Evolutionary conservation across 495 filamentous ascomycete species (phyloP).

Genomic region (Penicillium ochrochloron): DNA sequence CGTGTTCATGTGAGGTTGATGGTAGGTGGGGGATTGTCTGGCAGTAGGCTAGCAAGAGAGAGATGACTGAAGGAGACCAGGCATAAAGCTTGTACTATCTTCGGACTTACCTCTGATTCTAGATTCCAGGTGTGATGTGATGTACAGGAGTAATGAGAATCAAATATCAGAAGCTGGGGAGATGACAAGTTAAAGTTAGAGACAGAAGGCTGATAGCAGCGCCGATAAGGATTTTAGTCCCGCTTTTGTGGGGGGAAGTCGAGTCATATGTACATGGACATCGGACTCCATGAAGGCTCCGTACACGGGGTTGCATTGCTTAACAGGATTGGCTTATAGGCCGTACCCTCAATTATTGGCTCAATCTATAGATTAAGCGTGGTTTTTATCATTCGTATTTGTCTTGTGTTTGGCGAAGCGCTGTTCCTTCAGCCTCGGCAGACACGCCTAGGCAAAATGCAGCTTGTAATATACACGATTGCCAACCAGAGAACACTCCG

Average conservation of each 20-base stretch:
- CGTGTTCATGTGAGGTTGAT: neutral
- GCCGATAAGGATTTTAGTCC: conserved; percentile 24
- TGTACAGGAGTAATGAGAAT: neutral
- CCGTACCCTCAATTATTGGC: too few relatives aligned
- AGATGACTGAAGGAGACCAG: neutral
- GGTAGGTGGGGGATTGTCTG: neutral
- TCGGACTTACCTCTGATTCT: neutral
- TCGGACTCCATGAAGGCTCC: neutral
- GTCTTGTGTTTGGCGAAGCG: neutral
- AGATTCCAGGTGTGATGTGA: neutral
- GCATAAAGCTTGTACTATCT: neutral
- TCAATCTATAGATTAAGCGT: too few relatives aligned
- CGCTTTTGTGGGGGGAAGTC: conserved; percentile 1
- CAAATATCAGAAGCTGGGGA: conserved; percentile 1
- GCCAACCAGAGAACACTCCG: neutral
- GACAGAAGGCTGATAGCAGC: conserved; percentile 16
- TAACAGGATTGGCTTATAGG: neutral
- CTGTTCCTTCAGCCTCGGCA: neutral
- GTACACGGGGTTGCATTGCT: neutral
- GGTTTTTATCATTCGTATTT: neutral
- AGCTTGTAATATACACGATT: neutral
- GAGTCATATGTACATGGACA: neutral
- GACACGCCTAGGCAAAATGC: neutral
- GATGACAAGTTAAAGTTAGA: neutral
- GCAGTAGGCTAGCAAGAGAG: neutral